phyloP scores from a whole-genome alignment of 108 stramenopile genomes.

The Epithemia pelagica region DNA sequence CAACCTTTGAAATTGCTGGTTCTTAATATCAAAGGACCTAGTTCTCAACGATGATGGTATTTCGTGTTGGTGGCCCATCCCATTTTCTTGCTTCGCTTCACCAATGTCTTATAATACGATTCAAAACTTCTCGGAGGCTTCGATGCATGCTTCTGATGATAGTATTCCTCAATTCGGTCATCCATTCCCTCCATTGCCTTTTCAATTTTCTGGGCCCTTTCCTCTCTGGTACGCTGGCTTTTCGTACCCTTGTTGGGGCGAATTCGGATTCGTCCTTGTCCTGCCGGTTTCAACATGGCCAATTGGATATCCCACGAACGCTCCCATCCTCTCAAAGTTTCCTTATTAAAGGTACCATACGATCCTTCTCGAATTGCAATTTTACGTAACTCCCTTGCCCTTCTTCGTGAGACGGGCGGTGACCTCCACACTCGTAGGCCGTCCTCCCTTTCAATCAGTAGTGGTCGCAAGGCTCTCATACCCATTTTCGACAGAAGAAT shows the following conservation, averaged over 20 bases:
- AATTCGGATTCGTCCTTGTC: slow-evolving; percentile 22
- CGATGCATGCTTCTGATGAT: slow-evolving; percentile 30
- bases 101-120: neutral
- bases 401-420: slow-evolving; percentile 49
- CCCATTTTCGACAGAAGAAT: neutral
- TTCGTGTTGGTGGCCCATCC: neutral
- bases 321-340: slow-evolving; percentile 71
- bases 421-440: slow-evolving; percentile 39
- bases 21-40: too few relatives aligned
- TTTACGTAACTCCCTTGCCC: slow-evolving; percentile 69
- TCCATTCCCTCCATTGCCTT: slow-evolving; percentile 39
- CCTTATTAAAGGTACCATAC: slow-evolving; percentile 57
- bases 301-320: slow-evolving; percentile 54
- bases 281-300: neutral
- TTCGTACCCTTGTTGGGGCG: slow-evolving; percentile 57
- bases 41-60: too few relatives aligned
- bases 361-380: slow-evolving; percentile 51
- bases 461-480: neutral
- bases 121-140: slow-evolving; percentile 15
- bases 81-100: slow-evolving; percentile 10
- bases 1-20: too few relatives aligned
- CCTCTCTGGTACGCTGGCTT: slow-evolving; percentile 56
- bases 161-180: slow-evolving; percentile 59
- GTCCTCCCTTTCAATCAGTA: neutral
- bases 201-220: slow-evolving; percentile 70